A percentile compares a stretch with the other conserved stretches of the same genome.
These are phyloP conservation scores for Leucoagaricus sp. DNA, from an alignment of 1,284 basidiomycete species.

Conservation along the genomic window DNA sequence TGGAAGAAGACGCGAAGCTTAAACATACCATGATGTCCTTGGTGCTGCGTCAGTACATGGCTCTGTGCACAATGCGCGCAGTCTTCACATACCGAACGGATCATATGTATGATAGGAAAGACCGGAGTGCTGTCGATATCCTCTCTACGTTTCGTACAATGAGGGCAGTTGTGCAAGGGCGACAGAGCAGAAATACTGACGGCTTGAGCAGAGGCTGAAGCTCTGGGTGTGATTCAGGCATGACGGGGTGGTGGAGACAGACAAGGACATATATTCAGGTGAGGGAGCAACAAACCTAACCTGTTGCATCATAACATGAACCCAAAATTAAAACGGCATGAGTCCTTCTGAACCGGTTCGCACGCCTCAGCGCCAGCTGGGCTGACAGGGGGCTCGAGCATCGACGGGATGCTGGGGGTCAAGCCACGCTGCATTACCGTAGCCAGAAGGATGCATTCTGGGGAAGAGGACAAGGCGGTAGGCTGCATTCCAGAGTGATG, in stretches of 20 bases:
- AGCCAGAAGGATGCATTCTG: neutral
- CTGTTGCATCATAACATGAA: slow-evolving; percentile 7
- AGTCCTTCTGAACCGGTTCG: slow-evolving; percentile 6
- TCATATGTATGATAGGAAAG: slow-evolving; percentile 75
- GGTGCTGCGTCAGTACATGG: slow-evolving; percentile 13
- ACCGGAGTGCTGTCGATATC: slow-evolving; percentile 57
- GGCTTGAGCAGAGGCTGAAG: slow-evolving; percentile 35
- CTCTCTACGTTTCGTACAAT: slow-evolving; percentile 28
- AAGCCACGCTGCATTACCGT: neutral
- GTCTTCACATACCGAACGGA: slow-evolving; percentile 48
- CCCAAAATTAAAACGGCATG: slow-evolving; percentile 4
- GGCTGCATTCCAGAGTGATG: neutral
- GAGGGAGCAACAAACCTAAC: neutral
- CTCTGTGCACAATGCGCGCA: neutral
- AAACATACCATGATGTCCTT: slow-evolving; percentile 62
- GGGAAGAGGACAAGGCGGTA: neutral
- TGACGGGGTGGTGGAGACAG: slow-evolving; percentile 15
- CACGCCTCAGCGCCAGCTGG: neutral
- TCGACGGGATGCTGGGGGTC: no score
- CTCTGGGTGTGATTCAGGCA: slow-evolving; percentile 36
- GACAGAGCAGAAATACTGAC: slow-evolving; percentile 24
- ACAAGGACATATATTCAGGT: neutral
- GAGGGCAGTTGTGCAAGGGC: neutral
- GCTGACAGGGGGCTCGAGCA: neutral
- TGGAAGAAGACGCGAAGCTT: neutral